phyloP scores from a whole-genome alignment of 2,329 filamentous ascomycete genomes.

The Pseudocercospora fijiensis region DNA sequence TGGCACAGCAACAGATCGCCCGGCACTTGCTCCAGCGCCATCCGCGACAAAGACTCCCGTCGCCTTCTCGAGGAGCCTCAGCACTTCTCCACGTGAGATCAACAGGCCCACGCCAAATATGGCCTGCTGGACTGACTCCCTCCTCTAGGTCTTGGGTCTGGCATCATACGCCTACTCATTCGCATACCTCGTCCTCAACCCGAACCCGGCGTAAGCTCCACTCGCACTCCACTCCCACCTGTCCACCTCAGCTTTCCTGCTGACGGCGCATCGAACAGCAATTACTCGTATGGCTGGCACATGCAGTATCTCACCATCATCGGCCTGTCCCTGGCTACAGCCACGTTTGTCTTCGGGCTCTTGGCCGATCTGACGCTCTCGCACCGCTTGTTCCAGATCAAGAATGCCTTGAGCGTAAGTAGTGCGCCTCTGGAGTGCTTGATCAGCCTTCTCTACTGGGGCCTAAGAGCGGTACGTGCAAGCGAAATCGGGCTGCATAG shows the following conservation, averaged over 20 bases:
- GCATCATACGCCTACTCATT: slow-evolving; percentile 48
- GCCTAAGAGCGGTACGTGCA: slow-evolving; percentile 55
- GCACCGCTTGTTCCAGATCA: slow-evolving; percentile 59
- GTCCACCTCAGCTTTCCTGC: slow-evolving; percentile 3
- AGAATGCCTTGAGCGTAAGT: slow-evolving; percentile 66
- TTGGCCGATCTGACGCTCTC: slow-evolving; percentile 64
- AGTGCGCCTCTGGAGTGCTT: slow-evolving; percentile 69
- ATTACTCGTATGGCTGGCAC: slow-evolving; percentile 64
- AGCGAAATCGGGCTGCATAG: no score
- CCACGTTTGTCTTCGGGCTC: slow-evolving; percentile 62
- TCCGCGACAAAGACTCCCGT: slow-evolving; percentile 63
- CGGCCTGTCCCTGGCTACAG: slow-evolving; percentile 60
- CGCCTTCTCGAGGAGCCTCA: slow-evolving; percentile 64
- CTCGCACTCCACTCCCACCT: neutral
- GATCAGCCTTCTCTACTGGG: slow-evolving; percentile 73
- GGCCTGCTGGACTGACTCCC: slow-evolving; percentile 10
- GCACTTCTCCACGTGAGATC: slow-evolving; percentile 57
- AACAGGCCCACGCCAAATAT: neutral
- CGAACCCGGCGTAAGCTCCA: slow-evolving; percentile 39
- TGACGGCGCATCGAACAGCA: slow-evolving; percentile 42
- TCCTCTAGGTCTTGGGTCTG: slow-evolving; percentile 40
- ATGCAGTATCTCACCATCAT: slow-evolving; percentile 74
- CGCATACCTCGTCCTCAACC: slow-evolving; percentile 41
- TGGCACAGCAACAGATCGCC: slow-evolving; percentile 17
- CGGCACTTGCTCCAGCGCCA: slow-evolving; percentile 47